A percentile compares a stretch with the other conserved stretches of the same genome.
Conservation (phyloP, 441 rosid species). For the Adansonia rubrostipa region DNA sequence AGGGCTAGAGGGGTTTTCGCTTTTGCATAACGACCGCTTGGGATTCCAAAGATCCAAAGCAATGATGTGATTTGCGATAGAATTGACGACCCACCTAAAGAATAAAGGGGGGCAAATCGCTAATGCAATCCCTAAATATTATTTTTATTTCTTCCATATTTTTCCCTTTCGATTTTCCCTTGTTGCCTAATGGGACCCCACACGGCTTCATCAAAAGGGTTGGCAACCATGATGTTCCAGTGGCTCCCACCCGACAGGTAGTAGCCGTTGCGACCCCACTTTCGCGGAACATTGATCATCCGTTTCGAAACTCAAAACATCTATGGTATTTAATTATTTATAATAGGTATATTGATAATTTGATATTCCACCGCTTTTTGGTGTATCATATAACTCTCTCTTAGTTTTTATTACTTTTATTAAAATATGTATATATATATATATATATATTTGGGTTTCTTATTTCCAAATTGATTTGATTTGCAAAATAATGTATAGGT, state of each 20-base stretch:
- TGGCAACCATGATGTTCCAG: constrained; percentile 41
- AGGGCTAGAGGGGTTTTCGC: constrained; percentile 10
- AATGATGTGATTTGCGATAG: constrained; percentile 44
- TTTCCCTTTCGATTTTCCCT: neutral
- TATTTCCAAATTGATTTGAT: constrained; percentile 25
- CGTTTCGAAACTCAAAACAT: neutral
- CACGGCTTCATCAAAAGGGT: constrained; percentile 43
- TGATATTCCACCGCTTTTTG: no score
- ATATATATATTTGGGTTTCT: neutral
- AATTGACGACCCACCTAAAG: constrained; percentile 56
- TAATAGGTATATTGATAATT: no score
- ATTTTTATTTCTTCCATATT: neutral
- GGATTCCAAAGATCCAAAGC: constrained; percentile 47
- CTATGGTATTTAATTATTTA: no score
- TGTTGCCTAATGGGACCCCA: constrained; percentile 37
- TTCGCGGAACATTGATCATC: constrained; percentile 15
- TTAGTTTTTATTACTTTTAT: no score
- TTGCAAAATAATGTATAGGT: constrained; percentile 21
- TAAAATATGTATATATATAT: no score
- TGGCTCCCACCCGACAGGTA: constrained; percentile 42
- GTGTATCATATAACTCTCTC: no score
- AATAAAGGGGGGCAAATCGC: constrained; percentile 20
- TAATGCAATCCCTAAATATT: neutral
- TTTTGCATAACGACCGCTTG: constrained; percentile 46
- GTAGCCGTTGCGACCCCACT: constrained; percentile 47